phyloP scores from a whole-genome alignment of 345 rosid genomes.

The Boechera stricta region DNA sequence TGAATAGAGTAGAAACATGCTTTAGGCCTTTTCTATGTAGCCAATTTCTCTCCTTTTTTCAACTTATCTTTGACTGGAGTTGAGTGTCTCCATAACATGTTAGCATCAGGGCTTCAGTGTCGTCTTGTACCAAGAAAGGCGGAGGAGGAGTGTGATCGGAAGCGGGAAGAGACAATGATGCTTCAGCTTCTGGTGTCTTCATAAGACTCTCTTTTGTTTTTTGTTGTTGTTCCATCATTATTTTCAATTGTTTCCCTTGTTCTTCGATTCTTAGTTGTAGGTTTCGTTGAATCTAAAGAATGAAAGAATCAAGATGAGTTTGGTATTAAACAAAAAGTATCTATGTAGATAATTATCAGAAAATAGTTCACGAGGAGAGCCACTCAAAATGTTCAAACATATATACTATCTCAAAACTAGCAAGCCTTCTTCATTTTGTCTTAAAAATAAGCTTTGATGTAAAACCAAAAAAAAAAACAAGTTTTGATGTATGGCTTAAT shows the following conservation, averaged over 20 bases:
- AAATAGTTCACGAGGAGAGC: not conserved
- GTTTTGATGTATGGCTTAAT: constrained; percentile 13
- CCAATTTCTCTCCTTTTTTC: constrained; percentile 15
- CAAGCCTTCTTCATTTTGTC: not conserved
- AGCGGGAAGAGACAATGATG: constrained; percentile 26
- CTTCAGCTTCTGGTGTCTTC: constrained; percentile 45
- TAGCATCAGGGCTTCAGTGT: constrained; percentile 49
- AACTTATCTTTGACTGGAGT: constrained; percentile 69
- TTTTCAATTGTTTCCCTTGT: constrained; percentile 78
- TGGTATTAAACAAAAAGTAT: not conserved
- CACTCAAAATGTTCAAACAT: not conserved
- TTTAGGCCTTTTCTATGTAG: constrained; percentile 24
- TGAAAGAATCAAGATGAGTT: constrained; percentile 27
- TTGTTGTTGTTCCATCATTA: constrained; percentile 84
- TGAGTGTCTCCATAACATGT: constrained; percentile 55
- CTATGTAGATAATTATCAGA: not conserved
- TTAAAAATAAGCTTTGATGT: not conserved
- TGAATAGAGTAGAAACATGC: constrained; percentile 36
- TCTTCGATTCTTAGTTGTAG: constrained; percentile 85
- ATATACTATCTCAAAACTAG: not conserved
- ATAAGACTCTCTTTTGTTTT: constrained; percentile 51
- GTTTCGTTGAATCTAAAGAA: constrained; percentile 70
- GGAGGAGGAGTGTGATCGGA: constrained; percentile 37
- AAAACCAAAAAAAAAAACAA: not conserved
- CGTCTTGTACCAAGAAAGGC: constrained; percentile 49